Percentiles rank a stretch among this genome's conserved stretches.
Conservation (phyloP, 441 rosid genomes). For the Brassica balearica region DNA sequence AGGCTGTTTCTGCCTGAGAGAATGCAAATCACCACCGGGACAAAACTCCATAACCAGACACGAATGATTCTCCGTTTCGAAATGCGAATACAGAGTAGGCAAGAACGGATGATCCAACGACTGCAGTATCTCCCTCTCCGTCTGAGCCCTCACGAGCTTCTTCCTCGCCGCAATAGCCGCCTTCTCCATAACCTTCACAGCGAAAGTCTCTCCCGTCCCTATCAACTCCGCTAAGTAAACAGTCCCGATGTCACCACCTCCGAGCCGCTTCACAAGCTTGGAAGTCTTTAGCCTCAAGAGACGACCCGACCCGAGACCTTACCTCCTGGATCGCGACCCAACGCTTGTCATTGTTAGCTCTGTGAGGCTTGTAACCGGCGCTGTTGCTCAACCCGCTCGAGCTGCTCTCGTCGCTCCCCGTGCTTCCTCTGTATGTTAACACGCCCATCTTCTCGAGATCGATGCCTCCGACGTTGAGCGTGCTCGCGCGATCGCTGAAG, state of each 20-base stretch:
- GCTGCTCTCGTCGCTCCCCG: slow-evolving; percentile 91
- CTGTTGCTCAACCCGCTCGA: slow-evolving; percentile 68
- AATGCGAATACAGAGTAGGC: slow-evolving; percentile 89
- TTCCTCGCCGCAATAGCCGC: slow-evolving; percentile 73
- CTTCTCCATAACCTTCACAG: slow-evolving; percentile 91
- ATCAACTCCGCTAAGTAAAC: slow-evolving; percentile 82
- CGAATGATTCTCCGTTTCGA: slow-evolving; percentile 84
- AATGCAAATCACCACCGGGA: slow-evolving; percentile 93
- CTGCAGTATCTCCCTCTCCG: slow-evolving; percentile 90
- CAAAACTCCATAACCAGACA: slow-evolving; percentile 96
- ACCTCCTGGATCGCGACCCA: slow-evolving; percentile 95
- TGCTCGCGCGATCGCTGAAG: slow-evolving; percentile 72
- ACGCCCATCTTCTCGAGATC: slow-evolving; percentile 72
- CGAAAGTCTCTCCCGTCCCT: slow-evolving; percentile 74
- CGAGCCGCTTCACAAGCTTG: slow-evolving; percentile 61
- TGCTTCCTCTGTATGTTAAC: slow-evolving; percentile 67
- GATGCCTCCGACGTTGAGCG: slow-evolving; percentile 46
- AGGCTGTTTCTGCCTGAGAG: slow-evolving; percentile 85
- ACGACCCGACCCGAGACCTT: slow-evolving; percentile 56
- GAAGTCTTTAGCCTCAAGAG: slow-evolving; percentile 69
- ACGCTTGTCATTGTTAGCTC: slow-evolving; percentile 82
- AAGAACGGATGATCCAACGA: slow-evolving; percentile 91
- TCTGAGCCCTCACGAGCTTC: slow-evolving; percentile 93
- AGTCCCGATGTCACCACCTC: slow-evolving; percentile 89
- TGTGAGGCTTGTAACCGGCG: slow-evolving; percentile 79